Conservation (phyloP, 2,329 filamentous ascomycete genomes). For the Paecilomyces sp. region DNA sequence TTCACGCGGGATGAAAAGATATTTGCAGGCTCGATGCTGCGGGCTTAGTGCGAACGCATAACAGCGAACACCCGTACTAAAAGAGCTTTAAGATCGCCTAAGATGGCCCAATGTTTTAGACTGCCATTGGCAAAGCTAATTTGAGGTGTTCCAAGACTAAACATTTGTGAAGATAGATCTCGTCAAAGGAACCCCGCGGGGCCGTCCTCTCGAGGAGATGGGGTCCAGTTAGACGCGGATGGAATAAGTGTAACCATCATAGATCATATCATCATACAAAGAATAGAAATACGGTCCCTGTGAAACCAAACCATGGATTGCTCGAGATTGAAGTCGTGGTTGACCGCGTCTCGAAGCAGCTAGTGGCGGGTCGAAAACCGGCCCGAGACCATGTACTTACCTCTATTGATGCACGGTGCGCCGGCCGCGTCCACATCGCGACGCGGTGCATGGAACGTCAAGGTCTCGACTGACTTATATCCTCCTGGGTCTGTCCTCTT, state of each 20-base stretch:
- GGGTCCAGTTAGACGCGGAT: background rate
- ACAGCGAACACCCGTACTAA: background rate
- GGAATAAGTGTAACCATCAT: background rate
- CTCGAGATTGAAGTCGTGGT: background rate
- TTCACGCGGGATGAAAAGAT: background rate
- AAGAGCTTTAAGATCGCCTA: background rate
- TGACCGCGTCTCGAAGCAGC: background rate
- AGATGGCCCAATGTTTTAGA: background rate
- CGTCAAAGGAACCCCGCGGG: background rate
- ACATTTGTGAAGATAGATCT: background rate
- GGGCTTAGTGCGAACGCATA: background rate
- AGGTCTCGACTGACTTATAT: conserved; percentile 6
- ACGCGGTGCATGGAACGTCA: background rate
- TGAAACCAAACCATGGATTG: background rate
- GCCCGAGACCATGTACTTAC: background rate
- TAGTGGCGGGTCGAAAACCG: background rate
- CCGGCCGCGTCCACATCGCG: background rate
- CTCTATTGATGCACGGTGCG: background rate
- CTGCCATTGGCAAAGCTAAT: background rate
- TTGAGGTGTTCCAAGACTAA: background rate
- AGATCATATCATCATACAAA: background rate
- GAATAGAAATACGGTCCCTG: background rate
- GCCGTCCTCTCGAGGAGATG: background rate
- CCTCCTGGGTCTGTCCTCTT: conserved; percentile 7
- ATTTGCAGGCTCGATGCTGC: background rate